Evolutionary conservation across 2,329 filamentous ascomycete species (phyloP), one percentile per base, ranked within the genome.

Genomic region (Magnaporthales sp.): DNA sequence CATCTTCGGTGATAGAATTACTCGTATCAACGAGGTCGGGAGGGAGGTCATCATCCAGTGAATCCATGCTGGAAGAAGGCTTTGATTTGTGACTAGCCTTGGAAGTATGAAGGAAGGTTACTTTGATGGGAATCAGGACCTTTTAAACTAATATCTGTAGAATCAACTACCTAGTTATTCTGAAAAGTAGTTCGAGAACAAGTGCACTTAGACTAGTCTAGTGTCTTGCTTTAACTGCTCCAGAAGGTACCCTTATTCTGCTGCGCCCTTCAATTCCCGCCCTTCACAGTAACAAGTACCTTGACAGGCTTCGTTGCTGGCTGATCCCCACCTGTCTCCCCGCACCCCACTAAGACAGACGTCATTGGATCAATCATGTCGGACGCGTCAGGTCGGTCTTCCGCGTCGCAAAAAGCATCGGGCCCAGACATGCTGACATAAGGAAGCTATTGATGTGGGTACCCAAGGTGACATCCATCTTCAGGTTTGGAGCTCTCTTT

Each of bases 21-120:
- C 76, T 78, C 5, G 81, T 79, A 66, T 86, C 80, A 31, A 88
- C 81, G 68, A 92, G 80, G 71, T 89, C 84, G 68, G 90, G 88
- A 66, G 89, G 89, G 66, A 82, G 78, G 15, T 72, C 74, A 73
- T 91, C 89, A 67, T 89, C 89, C 69, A 90, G 87, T 66, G 83
- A 79, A 71, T 89, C 82, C 85, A 91, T 89, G 46, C 68, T 77
- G 27, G 6, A 24, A 60, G 22, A 24, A 15, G 5, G 11, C 11
- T 1, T 26, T 60, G 38, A 7, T 46, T 13, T n/a, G 22, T 13
- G 10, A 5, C 22, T 60, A 8, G 56, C 1, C 11, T 24, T 60
- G 27, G 9, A 11, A 60, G 56, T 15, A 26, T 24, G 54, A 60
- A 4, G 22, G 56, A 22, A 24, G 7, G 7, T 26, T 11, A 3